Percentiles rank a stretch among this genome's conserved stretches.
Conservation (phyloP, 495 filamentous ascomycete genomes). For the Jackrogersella minutella region DNA sequence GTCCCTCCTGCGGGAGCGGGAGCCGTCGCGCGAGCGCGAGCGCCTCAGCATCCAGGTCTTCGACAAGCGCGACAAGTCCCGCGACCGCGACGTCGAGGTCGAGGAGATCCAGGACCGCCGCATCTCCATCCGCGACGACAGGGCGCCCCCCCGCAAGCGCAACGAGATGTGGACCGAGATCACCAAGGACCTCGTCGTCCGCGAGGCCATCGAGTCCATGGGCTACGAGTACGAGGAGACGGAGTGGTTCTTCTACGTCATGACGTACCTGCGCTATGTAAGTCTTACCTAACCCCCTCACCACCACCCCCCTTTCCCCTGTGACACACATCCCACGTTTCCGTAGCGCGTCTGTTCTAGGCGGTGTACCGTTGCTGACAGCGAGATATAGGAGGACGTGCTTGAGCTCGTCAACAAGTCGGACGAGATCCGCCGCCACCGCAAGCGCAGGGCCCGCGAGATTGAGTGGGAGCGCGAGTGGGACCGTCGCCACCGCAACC, state of each 20-base stretch:
- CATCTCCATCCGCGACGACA: constrained; percentile 45
- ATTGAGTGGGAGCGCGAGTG: constrained; percentile 83
- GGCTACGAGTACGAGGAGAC: constrained; percentile 95
- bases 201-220: constrained; percentile 83
- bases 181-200: constrained; percentile 88
- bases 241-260: constrained; percentile 87
- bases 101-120: constrained; percentile 57
- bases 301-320: neutral
- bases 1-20: constrained; percentile 30
- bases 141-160: constrained; percentile 52
- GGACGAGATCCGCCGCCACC: constrained; percentile 79
- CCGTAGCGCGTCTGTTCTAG: neutral
- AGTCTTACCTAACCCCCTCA: constrained; percentile 47
- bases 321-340: neutral
- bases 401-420: constrained; percentile 81
- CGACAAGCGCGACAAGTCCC: constrained; percentile 46
- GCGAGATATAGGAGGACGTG: constrained; percentile 77
- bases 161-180: constrained; percentile 96
- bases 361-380: constrained; percentile 30
- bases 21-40: constrained; percentile 48
- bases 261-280: constrained; percentile 89
- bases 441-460: constrained; percentile 79
- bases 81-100: constrained; percentile 53
- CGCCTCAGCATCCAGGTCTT: constrained; percentile 56
- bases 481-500: constrained; percentile 64